Percentiles rank a stretch among this genome's conserved stretches.
Conservation (phyloP, 257 asterid genomes). For the Rubia yunnanensis region DNA sequence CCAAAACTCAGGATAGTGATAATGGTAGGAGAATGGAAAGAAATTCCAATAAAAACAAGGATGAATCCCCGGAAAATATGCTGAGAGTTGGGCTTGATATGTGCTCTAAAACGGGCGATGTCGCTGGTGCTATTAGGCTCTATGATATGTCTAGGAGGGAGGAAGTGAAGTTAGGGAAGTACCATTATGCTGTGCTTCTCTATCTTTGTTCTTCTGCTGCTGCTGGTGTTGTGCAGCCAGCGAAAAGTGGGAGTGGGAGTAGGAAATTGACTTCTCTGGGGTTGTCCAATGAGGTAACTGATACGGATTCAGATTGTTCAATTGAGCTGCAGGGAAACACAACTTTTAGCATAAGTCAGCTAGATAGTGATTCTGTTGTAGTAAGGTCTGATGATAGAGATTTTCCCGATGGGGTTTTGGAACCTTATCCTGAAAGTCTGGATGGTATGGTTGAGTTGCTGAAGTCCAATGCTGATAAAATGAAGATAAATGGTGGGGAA, state of each 20-base stretch:
- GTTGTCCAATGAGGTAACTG: conserved; percentile 18
- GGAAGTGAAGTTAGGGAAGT: conserved; percentile 43
- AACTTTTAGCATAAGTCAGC: conserved; percentile 10
- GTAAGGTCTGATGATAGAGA: background rate
- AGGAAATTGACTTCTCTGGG: conserved; percentile 38
- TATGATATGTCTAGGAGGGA: conserved; percentile 55
- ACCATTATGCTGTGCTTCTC: conserved; percentile 70
- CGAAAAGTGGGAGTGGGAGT: conserved; percentile 55
- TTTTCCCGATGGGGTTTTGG: conserved; percentile 17
- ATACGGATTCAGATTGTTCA: conserved; percentile 19
- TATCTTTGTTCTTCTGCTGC: conserved; percentile 93
- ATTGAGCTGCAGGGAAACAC: conserved; percentile 19
- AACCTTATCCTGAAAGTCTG: conserved; percentile 24
- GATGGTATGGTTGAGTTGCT: conserved; percentile 45
- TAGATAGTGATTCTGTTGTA: conserved; percentile 1
- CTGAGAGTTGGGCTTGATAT: conserved; percentile 57
- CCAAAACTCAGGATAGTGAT: conserved; percentile 14
- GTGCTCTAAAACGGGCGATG: conserved; percentile 80
- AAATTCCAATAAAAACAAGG: conserved; percentile 36
- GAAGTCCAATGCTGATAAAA: conserved; percentile 23
- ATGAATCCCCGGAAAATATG: conserved; percentile 25
- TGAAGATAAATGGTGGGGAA: conserved; percentile 14
- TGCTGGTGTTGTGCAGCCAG: conserved; percentile 71
- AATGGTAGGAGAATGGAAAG: conserved; percentile 21
- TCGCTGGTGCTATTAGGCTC: conserved; percentile 50